Percentiles rank a stretch among this genome's conserved stretches.
phyloP scores from a whole-genome alignment of 352 stramenopile genomes.

The Phytophthora pini region DNA sequence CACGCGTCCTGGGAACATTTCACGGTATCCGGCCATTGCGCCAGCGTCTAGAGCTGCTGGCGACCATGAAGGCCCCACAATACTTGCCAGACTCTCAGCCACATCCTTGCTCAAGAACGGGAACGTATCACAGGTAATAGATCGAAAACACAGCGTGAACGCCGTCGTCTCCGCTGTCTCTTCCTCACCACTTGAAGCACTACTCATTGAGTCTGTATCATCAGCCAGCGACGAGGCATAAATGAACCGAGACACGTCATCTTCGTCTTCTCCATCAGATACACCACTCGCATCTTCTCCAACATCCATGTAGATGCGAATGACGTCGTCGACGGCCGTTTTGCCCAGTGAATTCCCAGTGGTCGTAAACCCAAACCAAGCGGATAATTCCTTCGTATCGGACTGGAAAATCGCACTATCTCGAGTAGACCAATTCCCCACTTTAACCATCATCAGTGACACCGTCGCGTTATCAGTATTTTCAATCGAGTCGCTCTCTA shows the following conservation, averaged over 20 bases:
- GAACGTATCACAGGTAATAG: background rate
- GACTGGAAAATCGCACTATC: no score
- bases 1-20: no score
- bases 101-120: background rate
- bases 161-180: background rate
- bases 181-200: background rate
- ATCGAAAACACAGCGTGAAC: background rate
- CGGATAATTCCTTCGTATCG: no score
- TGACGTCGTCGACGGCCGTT: conserved; percentile 5
- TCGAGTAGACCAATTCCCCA: no score
- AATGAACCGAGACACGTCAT: conserved; percentile 1
- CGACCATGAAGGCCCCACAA: background rate
- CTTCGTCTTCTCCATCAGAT: no score
- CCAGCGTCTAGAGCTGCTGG: no score
- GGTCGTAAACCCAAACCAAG: no score
- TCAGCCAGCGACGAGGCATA: conserved; percentile 2
- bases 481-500: conserved; percentile 18
- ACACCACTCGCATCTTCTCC: conserved; percentile 2
- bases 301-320: conserved; percentile 28
- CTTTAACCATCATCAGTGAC: no score
- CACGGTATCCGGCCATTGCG: no score
- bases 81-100: background rate
- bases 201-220: background rate
- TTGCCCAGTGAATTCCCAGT: background rate
- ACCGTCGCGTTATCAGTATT: no score